A percentile compares a stretch with the other conserved stretches of the same genome.
These are phyloP conservation scores for Globisporangium paroecandrum DNA, from an alignment of 352 stramenopile genomes.

Conservation along the genomic window DNA sequence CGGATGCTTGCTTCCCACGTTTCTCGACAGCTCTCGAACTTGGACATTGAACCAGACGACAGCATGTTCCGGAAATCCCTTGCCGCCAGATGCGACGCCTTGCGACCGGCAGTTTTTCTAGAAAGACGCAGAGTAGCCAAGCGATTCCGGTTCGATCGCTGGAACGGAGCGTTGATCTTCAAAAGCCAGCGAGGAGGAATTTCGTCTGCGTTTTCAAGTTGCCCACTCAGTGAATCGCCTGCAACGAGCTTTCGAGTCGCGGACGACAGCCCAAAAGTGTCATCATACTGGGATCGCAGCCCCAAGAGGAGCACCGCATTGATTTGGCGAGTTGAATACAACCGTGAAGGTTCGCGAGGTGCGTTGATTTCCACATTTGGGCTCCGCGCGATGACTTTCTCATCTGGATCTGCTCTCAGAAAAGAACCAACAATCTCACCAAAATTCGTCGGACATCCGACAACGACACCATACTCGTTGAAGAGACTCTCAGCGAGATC, in stretches of 20 bases:
- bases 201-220: neutral
- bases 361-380: neutral
- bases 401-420: slow-evolving; percentile 14
- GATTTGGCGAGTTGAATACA: slow-evolving; percentile 39
- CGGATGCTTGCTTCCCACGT: slow-evolving; percentile 44
- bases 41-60: slow-evolving; percentile 21
- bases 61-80: slow-evolving; percentile 41
- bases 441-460: slow-evolving; percentile 50
- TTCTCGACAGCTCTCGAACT: slow-evolving; percentile 46
- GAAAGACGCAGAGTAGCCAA: slow-evolving; percentile 36
- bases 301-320: slow-evolving; percentile 51
- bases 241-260: slow-evolving; percentile 24
- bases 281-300: slow-evolving; percentile 53
- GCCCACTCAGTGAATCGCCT: neutral
- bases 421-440: slow-evolving; percentile 40
- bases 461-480: slow-evolving; percentile 61
- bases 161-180: slow-evolving; percentile 49
- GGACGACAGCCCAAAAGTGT: slow-evolving; percentile 57
- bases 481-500: slow-evolving; percentile 38
- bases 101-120: slow-evolving; percentile 29
- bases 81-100: slow-evolving; percentile 46
- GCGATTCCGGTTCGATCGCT: slow-evolving; percentile 52
- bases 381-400: neutral
- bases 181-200: slow-evolving; percentile 57
- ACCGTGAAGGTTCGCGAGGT: slow-evolving; percentile 6